Percentiles rank a stretch among this genome's conserved stretches.
Evolutionary conservation across 345 rosid species (phyloP).

Genomic region (Pugionium dolabratum): DNA sequence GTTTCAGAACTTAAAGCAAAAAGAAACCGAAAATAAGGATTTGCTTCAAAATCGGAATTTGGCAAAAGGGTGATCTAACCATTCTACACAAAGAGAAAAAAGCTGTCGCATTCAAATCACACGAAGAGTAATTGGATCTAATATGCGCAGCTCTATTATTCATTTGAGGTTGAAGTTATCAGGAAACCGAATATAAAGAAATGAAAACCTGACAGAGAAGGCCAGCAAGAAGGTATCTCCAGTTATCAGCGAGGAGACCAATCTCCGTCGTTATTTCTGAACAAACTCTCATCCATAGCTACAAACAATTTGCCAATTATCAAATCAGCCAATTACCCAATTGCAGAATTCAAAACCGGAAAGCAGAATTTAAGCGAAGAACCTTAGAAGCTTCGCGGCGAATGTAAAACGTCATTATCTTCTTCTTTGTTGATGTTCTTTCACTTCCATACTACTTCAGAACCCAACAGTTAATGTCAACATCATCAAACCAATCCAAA

Average conservation of each 20-base stretch:
- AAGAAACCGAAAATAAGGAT: neutral
- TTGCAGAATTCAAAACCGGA: neutral
- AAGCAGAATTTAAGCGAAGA: neutral
- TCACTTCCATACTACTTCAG: conserved; percentile 66
- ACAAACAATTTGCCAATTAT: conserved; percentile 10
- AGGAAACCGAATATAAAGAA: no score
- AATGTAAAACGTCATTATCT: neutral
- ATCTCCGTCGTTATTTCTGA: conserved; percentile 81
- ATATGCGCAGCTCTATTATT: no score
- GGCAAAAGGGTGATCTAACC: neutral
- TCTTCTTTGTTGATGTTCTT: no score
- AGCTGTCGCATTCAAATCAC: no score
- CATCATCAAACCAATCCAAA: conserved; percentile 34
- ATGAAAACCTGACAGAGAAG: conserved; percentile 74
- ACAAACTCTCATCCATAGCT: conserved; percentile 96
- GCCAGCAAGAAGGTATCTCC: conserved; percentile 90
- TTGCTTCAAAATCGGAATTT: conserved; percentile 3
- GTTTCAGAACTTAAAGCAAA: conserved; percentile 3
- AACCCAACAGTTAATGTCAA: conserved; percentile 49
- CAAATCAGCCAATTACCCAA: conserved; percentile 21
- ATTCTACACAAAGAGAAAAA: no score
- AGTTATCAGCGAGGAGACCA: conserved; percentile 77
- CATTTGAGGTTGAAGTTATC: no score
- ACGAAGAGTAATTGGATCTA: no score
- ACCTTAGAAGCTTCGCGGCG: neutral